Conservation (phyloP, 495 filamentous ascomycete species). For the Chlorociboria aeruginascens region DNA sequence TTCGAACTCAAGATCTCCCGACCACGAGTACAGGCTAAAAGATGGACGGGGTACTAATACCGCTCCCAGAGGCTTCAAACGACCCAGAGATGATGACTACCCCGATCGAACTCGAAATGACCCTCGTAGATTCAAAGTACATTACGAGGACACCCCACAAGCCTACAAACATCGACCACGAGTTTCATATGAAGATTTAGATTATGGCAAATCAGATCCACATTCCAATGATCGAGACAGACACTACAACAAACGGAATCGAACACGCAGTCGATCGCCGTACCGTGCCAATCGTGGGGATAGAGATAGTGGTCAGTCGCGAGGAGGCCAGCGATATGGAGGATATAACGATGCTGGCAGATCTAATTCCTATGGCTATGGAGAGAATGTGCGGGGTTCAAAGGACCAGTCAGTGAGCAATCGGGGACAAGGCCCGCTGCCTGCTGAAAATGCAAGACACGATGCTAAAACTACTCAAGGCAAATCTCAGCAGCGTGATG, state of each 20-base stretch:
- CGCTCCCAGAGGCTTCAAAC: conserved; percentile 50
- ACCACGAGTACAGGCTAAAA: conserved; percentile 50
- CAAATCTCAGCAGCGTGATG: conserved; percentile 43
- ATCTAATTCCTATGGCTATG: conserved; percentile 17
- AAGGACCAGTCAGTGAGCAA: conserved; percentile 59
- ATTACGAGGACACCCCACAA: conserved; percentile 40
- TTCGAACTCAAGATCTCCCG: conserved; percentile 60
- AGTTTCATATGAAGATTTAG: conserved; percentile 52
- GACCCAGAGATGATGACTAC: conserved; percentile 54
- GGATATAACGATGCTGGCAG: conserved; percentile 18
- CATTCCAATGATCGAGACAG: conserved; percentile 37
- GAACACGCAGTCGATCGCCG: conserved; percentile 59
- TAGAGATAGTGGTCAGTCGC: conserved; percentile 21
- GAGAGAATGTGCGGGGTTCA: conserved; percentile 23
- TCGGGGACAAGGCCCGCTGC: conserved; percentile 42
- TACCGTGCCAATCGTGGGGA: conserved; percentile 32
- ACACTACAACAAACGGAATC: conserved; percentile 46
- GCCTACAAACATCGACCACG: conserved; percentile 34
- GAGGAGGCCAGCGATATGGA: conserved; percentile 22
- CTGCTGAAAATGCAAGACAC: conserved; percentile 43
- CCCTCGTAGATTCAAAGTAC: conserved; percentile 46
- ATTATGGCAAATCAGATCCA: conserved; percentile 39
- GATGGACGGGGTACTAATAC: conserved; percentile 35
- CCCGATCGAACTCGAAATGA: conserved; percentile 34
- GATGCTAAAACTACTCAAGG: conserved; percentile 54